Percentiles rank a stretch among this genome's conserved stretches.
phyloP scores from a whole-genome alignment of 2,329 filamentous ascomycete species.

The Fusarium proliferatum region DNA sequence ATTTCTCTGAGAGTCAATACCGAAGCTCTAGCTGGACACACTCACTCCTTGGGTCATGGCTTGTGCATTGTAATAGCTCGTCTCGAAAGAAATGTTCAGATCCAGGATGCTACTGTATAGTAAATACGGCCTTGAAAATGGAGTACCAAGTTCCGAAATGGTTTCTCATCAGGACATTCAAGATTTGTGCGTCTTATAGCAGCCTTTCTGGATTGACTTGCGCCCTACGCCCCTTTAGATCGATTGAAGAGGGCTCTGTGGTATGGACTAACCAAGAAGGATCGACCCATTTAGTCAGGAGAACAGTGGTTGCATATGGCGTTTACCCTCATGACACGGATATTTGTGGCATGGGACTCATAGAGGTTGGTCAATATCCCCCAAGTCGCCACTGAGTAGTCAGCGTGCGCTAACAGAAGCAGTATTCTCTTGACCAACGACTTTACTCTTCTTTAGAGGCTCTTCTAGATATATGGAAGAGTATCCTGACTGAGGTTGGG shows the following conservation, averaged over 20 bases:
- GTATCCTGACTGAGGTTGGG: neutral
- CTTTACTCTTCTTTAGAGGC: neutral
- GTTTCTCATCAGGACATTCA: neutral
- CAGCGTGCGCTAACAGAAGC: rapidly evolving
- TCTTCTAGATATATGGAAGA: slow-evolving; percentile 9
- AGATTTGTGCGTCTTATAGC: slow-evolving; percentile 1
- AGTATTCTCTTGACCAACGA: rapidly evolving
- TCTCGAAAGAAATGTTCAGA: neutral
- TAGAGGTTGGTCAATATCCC: slow-evolving; percentile 1
- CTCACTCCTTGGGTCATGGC: slow-evolving; percentile 19
- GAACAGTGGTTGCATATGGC: neutral
- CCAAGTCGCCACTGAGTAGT: rapidly evolving
- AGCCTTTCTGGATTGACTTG: neutral
- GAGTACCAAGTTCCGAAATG: slow-evolving; percentile 26
- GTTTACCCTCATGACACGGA: slow-evolving; percentile 2
- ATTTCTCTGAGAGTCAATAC: neutral
- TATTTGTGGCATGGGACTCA: neutral
- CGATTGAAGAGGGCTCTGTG: rapidly evolving
- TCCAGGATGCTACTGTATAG: neutral
- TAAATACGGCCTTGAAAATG: neutral
- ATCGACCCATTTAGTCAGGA: neutral
- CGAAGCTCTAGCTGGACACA: slow-evolving; percentile 2
- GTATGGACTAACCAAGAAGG: rapidly evolving
- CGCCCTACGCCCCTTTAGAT: neutral
- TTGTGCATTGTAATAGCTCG: neutral